Base-by-base conservation (phyloP, 306 rosid species). In the Casuarina glauca region DNA sequence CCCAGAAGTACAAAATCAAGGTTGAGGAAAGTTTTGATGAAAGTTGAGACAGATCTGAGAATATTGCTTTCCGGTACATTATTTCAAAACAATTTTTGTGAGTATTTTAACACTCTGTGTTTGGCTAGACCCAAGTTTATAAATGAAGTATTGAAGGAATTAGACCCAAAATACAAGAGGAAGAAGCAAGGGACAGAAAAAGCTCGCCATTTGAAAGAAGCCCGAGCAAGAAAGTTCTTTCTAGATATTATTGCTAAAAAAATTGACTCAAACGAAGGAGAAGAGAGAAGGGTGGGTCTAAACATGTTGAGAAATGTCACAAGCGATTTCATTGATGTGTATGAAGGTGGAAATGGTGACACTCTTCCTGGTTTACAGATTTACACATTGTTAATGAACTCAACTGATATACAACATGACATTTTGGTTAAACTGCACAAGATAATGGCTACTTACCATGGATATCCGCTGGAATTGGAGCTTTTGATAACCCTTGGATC, bases 401-500 rank as follows among this genome's bases (percentile, higher is more conserved):
- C 93, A 32, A 88, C 98, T 1, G 96, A 91, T 81, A 79, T 76
- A 51, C 98, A 95, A 55, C 88, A 87, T 78, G 88, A 87, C 38
- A 87, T 92, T 51, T 82, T 95, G 85, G 80, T 74, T 13, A 80
- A 42, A 74, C 89, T 95, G 54, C 88, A 91, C 74, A 36, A 69
- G 12, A 87, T 80, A 70, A 91, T 92, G 97, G 76, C 86, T 2
- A 58, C 73, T 19, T 88, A 71, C 84, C 83, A 81, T 43, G 97
- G 97, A 10, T 95, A 88, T 73, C 97, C 97, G 11, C 82, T 95
- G 43, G 98, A 95, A 78, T 79, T 92, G 4, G 98, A 95, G 83
- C 98, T 95, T 81, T 43, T 95, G 85, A 93, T 95, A 61, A 95
- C 98, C 42, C 98, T 95, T 13, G 97, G 92, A n/a, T 93, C 98